phyloP scores from a whole-genome alignment of 306 rosid genomes.

The Rosa rugosa region DNA sequence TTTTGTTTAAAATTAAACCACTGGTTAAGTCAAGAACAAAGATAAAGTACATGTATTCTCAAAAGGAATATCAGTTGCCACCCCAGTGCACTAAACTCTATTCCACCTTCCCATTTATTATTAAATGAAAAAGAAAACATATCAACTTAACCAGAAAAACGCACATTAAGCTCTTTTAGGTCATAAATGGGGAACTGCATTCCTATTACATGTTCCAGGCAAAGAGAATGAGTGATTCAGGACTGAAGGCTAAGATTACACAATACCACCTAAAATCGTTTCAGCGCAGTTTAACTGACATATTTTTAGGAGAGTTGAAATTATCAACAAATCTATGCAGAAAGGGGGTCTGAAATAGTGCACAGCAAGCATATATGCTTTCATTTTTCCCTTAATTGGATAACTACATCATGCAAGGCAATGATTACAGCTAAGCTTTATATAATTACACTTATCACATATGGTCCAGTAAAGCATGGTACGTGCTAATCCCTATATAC shows the following conservation, averaged over 20 bases:
- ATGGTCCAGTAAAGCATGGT: background rate
- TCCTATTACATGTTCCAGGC: background rate
- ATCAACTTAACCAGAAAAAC: background rate
- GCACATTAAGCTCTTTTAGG: background rate
- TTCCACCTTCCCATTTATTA: background rate
- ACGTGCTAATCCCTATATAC: background rate
- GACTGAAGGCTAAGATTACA: background rate
- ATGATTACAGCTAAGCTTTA: background rate
- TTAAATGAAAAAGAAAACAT: background rate
- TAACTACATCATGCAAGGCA: background rate
- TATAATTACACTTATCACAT: background rate
- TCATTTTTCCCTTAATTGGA: background rate
- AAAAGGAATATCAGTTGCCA: conserved; percentile 1
- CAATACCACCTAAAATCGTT: background rate
- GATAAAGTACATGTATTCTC: background rate
- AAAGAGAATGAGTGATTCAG: conserved; percentile 8
- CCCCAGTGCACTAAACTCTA: background rate
- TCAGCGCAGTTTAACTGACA: background rate
- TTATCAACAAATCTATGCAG: background rate
- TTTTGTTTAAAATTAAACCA: conserved; percentile 3
- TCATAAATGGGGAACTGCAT: background rate
- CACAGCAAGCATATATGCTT: background rate
- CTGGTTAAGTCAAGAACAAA: background rate
- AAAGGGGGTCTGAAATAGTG: background rate
- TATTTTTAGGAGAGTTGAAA: background rate